phyloP scores from a whole-genome alignment of 495 filamentous ascomycete species.

The Penicillium pulvis region DNA sequence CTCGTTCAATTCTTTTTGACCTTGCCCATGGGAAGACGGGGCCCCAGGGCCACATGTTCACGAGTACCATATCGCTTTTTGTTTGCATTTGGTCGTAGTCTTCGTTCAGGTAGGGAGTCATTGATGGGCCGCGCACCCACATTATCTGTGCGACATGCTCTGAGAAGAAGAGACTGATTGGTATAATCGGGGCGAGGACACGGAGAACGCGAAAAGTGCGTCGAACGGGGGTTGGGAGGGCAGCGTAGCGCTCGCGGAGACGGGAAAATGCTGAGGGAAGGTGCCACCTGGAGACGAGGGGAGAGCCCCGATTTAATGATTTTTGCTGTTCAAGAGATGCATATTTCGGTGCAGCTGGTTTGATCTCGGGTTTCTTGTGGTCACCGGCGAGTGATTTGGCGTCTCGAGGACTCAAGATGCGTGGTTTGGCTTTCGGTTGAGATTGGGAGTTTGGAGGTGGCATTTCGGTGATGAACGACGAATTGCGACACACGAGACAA shows the following conservation, averaged over 20 bases:
- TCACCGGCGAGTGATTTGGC: slow-evolving; percentile 19
- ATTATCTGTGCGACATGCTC: slow-evolving; percentile 62
- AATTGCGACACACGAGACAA: neutral
- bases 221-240: slow-evolving; percentile 35
- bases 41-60: slow-evolving; percentile 48
- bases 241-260: slow-evolving; percentile 35
- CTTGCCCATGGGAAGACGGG: slow-evolving; percentile 42
- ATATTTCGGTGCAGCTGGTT: slow-evolving; percentile 6
- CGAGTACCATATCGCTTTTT: slow-evolving; percentile 51
- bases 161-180: slow-evolving; percentile 65
- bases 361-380: slow-evolving; percentile 3
- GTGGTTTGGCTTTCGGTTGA: slow-evolving; percentile 13
- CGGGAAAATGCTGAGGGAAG: slow-evolving; percentile 30
- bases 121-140: slow-evolving; percentile 67
- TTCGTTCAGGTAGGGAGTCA: slow-evolving; percentile 77
- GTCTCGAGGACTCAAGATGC: slow-evolving; percentile 26
- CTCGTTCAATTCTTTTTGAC: slow-evolving; percentile 46
- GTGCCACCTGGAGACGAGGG: slow-evolving; percentile 14
- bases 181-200: slow-evolving; percentile 60
- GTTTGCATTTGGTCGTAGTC: slow-evolving; percentile 58
- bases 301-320: slow-evolving; percentile 9
- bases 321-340: slow-evolving; percentile 1
- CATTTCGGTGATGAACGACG: neutral
- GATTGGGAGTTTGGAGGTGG: neutral
- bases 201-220: slow-evolving; percentile 43